Base-by-base conservation (phyloP, 2,329 filamentous ascomycete species). In the Colletotrichum tropicicola region DNA sequence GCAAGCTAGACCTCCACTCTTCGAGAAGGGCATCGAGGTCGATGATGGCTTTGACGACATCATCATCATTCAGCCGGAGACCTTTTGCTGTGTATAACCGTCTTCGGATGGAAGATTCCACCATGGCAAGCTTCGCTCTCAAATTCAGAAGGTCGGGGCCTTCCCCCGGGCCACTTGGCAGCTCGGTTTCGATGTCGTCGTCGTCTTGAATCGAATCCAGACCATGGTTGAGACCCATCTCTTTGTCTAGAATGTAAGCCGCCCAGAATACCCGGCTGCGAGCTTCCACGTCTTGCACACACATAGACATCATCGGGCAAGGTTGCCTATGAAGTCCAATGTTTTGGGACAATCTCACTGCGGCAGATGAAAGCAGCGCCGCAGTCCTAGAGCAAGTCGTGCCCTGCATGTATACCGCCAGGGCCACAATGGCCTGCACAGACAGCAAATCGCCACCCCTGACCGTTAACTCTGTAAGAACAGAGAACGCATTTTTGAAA, bases 231-330 rank as follows among this genome's bases (percentile, higher is more conserved):
- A 68, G 41, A 7, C 52, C 35, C 21, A 43, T 61, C 15, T 61
- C 62, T 23, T 61, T 57, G 27, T 68, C 62, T 6, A 68, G 48
- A 9, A 68, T 66, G n/a, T 62, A 68, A 12, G 57, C 62, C 6
- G 53, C 57, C 65, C 65, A 68, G 23, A 68, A 68, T 6, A 68
- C 65, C 3, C 62, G 56, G 35, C 53, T 57, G n/a, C 52, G 62
- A 7, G 53, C 56, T 17, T 62, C 52, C 10, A 52, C 53, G 19
- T 61, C 61, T 19, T 51, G 44, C n/a, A 23, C 12, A n/a, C 60
- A 54, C 47, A 64, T 60, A 3, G 60, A 64, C 64, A 53, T 53
- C 51, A 55, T 63, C 12, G 43, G 39, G 41, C 43, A 45, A 17
- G 56, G 48, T 25, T 60, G 47, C n/a, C 62, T 53, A 28, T 68